A percentile compares a stretch with the other conserved stretches of the same genome.
These are phyloP conservation scores for Ceratobasidium theobromae DNA, from an alignment of 1,284 basidiomycete species.

Conservation along the genomic window DNA sequence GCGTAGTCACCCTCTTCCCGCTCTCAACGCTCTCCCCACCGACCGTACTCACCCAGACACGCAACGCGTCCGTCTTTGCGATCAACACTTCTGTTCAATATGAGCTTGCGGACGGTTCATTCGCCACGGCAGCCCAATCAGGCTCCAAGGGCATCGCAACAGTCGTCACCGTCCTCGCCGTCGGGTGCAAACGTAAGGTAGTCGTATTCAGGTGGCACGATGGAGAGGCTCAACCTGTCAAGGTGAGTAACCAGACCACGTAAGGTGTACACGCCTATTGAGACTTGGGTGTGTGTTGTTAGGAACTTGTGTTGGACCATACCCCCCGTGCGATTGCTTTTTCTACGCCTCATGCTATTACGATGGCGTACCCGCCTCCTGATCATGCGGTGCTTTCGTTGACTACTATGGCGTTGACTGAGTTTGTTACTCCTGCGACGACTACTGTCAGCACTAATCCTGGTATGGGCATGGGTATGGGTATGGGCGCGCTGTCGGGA, in stretches of 20 bases:
- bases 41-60: slow-evolving; percentile 69
- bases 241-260: slow-evolving; percentile 51
- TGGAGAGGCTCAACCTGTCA: slow-evolving; percentile 73
- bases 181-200: slow-evolving; percentile 84
- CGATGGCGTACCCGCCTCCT: slow-evolving; percentile 73
- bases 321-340: slow-evolving; percentile 77
- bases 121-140: slow-evolving; percentile 23
- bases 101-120: slow-evolving; percentile 34
- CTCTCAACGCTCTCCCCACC: slow-evolving; percentile 67
- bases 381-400: slow-evolving; percentile 77
- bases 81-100: slow-evolving; percentile 64
- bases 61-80: slow-evolving; percentile 79
- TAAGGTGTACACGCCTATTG: no score
- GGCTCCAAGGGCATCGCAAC: slow-evolving; percentile 53
- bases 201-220: slow-evolving; percentile 87
- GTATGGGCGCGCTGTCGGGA: slow-evolving; percentile 73
- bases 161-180: slow-evolving; percentile 72
- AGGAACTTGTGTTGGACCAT: slow-evolving; percentile 84
- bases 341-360: slow-evolving; percentile 61
- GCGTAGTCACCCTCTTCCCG: slow-evolving; percentile 62
- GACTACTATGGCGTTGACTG: slow-evolving; percentile 56
- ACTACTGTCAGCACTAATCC: slow-evolving; percentile 42
- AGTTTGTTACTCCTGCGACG: slow-evolving; percentile 55
- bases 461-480: slow-evolving; percentile 46
- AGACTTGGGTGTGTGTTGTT: neutral